Conservation (phyloP, 345 rosid species). For the Salix dunnii region DNA sequence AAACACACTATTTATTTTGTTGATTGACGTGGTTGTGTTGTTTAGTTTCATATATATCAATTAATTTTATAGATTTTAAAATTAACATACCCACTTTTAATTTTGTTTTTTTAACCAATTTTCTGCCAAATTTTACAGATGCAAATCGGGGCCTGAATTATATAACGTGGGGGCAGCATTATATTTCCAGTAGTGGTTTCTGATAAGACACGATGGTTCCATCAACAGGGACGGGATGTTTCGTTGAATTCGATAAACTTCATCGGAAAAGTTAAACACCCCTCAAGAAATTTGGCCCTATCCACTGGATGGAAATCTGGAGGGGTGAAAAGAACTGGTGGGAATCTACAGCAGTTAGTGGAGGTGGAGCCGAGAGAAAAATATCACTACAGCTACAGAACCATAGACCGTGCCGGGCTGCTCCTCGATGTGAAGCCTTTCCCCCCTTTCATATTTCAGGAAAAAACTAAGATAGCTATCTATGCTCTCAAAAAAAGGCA, state of each 20-base stretch:
- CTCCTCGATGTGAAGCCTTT: background rate
- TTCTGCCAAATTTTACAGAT: background rate
- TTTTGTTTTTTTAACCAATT: background rate
- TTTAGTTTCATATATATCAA: no score
- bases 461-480: background rate
- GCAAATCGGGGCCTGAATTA: background rate
- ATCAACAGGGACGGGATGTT: slow-evolving; percentile 20
- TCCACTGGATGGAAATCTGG: slow-evolving; percentile 12
- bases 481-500: background rate
- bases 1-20: no score
- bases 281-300: background rate
- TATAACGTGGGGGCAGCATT: slow-evolving; percentile 6
- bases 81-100: no score
- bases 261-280: background rate
- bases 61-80: no score
- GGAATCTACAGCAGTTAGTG: slow-evolving; percentile 7
- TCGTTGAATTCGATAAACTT: slow-evolving; percentile 16
- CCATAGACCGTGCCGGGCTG: background rate
- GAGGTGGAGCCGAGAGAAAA: background rate
- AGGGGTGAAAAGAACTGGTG: background rate
- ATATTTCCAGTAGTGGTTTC: background rate
- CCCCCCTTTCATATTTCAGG: background rate
- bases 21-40: no score
- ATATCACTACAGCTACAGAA: background rate
- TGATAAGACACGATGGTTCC: slow-evolving; percentile 24